A percentile compares a stretch with the other conserved stretches of the same genome.
Conservation (phyloP, 2,329 filamentous ascomycete genomes). For the Cladosporium sp. region DNA sequence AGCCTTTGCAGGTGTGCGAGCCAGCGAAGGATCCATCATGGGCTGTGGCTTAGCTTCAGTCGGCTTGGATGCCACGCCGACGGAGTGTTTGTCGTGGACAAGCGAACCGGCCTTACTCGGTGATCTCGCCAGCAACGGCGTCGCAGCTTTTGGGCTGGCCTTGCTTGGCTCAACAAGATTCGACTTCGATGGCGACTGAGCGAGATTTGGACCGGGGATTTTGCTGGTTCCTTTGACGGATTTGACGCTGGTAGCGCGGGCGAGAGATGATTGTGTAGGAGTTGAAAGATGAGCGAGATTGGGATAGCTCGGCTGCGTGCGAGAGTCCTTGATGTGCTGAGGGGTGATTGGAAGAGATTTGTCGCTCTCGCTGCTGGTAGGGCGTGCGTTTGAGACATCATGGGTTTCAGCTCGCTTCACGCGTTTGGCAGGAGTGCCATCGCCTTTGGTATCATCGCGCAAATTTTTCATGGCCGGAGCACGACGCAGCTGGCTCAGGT, state of each 20-base stretch:
- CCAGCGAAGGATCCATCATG: conserved; percentile 18
- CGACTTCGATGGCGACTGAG: conserved; percentile 22
- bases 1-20: conserved; percentile 24
- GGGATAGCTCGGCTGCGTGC: conserved; percentile 44
- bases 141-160: conserved; percentile 6
- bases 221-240: conserved; percentile 33
- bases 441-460: conserved; percentile 20
- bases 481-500: conserved; percentile 23
- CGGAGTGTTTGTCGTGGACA: neutral
- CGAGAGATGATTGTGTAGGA: conserved; percentile 71
- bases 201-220: conserved; percentile 25
- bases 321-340: conserved; percentile 45
- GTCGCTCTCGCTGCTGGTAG: conserved; percentile 3
- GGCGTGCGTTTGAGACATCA: neutral
- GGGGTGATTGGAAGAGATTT: conserved; percentile 37
- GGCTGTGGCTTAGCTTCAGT: conserved; percentile 15
- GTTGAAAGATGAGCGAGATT: conserved; percentile 59
- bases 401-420: conserved; percentile 45
- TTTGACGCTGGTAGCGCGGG: conserved; percentile 54
- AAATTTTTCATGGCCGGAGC: conserved; percentile 21
- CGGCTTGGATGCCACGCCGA: neutral
- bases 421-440: conserved; percentile 59
- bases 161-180: conserved; percentile 11
- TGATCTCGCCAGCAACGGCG: conserved; percentile 12
- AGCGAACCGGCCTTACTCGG: conserved; percentile 15